Conservation (phyloP, 495 filamentous ascomycete species). For the Trichoderma reesei region DNA sequence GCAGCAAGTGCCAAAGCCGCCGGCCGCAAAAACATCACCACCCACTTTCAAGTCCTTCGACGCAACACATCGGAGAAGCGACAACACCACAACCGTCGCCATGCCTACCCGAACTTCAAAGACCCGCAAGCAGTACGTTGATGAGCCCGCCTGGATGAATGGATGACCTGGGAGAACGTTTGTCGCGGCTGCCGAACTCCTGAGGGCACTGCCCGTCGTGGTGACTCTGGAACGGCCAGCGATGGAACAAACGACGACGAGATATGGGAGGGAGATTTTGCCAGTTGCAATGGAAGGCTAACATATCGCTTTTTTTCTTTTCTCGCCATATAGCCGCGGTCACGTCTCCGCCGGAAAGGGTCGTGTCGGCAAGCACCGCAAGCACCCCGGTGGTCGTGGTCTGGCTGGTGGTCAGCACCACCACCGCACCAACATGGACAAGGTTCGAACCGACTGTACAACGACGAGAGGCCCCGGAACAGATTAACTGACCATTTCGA, state of each 20-base stretch:
- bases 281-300: conserved; percentile 12
- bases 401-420: conserved; percentile 96
- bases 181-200: conserved; percentile 10
- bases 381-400: conserved; percentile 90
- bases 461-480: background rate
- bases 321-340: conserved; percentile 54
- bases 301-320: conserved; percentile 19
- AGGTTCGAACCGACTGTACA: conserved; percentile 26
- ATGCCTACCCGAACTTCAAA: conserved; percentile 80
- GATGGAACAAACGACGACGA: background rate
- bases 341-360: conserved; percentile 91
- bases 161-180: conserved; percentile 1
- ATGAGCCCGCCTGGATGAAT: conserved; percentile 1
- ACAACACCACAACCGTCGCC: conserved; percentile 25
- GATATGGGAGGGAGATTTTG: background rate
- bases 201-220: conserved; percentile 7
- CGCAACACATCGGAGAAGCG: conserved; percentile 10
- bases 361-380: conserved; percentile 87
- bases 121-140: conserved; percentile 73
- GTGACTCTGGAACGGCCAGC: background rate
- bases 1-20: background rate
- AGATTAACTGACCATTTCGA: background rate
- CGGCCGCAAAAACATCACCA: conserved; percentile 12
- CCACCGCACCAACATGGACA: conserved; percentile 89
- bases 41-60: conserved; percentile 8